Percentiles rank a stretch among this genome's conserved stretches.
Conservation (phyloP, 257 asterid species). For the Apocynum venetum region DNA sequence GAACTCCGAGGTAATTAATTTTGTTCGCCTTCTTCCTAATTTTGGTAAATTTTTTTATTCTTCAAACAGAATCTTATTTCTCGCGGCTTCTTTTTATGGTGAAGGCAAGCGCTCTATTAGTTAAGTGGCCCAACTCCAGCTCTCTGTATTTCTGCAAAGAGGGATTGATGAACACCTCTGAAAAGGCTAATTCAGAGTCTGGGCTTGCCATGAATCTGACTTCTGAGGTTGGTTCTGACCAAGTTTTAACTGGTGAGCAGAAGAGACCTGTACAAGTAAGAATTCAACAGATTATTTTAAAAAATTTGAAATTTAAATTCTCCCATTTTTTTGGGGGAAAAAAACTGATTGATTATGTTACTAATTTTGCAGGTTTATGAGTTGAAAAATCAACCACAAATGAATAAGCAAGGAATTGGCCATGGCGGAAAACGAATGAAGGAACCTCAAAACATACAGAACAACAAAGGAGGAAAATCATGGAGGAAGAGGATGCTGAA, state of each 20-base stretch:
- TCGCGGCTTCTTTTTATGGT: background rate
- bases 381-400: conserved; percentile 44
- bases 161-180: conserved; percentile 15
- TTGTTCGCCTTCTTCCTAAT: no score
- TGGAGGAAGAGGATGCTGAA: background rate
- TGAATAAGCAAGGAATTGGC: conserved; percentile 15
- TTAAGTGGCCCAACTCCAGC: conserved; percentile 19
- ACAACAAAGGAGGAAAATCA: conserved; percentile 22
- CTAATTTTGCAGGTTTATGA: conserved; percentile 27
- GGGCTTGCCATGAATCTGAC: background rate
- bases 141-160: conserved; percentile 12
- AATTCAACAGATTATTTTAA: background rate
- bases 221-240: conserved; percentile 6
- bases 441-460: conserved; percentile 29
- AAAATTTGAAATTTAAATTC: background rate
- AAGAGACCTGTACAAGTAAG: conserved; percentile 10
- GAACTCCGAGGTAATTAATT: conserved; percentile 5
- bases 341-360: background rate
- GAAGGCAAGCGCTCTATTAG: conserved; percentile 3
- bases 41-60: no score
- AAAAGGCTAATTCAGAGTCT: conserved; percentile 7
- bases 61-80: background rate
- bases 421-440: conserved; percentile 31
- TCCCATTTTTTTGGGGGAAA: background rate
- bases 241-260: conserved; percentile 14